These are phyloP conservation scores for Naganishia liquefaciens DNA, from an alignment of 1,284 basidiomycete species.

Conservation along the genomic window DNA sequence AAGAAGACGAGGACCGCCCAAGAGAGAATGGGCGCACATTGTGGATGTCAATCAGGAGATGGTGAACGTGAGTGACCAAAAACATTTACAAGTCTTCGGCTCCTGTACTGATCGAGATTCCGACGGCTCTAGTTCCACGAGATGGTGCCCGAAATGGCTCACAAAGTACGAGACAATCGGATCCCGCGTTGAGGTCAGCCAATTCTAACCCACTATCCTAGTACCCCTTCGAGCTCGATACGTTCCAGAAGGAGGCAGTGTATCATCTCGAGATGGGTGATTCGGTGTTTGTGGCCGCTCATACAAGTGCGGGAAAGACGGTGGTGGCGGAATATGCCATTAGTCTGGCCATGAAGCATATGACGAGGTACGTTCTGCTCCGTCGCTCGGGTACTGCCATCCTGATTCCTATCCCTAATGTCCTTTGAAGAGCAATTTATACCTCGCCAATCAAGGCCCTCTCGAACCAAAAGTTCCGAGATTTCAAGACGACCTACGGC, in stretches of 20 bases:
- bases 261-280: slow-evolving; percentile 97
- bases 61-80: slow-evolving; percentile 64
- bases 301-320: slow-evolving; percentile 99
- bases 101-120: slow-evolving; percentile 27
- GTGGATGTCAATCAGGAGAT: slow-evolving; percentile 90
- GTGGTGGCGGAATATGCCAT: slow-evolving; percentile 99
- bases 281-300: slow-evolving; percentile 97
- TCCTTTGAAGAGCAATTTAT: slow-evolving; percentile 79
- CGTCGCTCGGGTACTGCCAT: neutral
- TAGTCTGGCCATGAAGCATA: slow-evolving; percentile 92
- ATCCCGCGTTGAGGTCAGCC: neutral
- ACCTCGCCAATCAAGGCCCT: slow-evolving; percentile 98
- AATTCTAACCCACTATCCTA: slow-evolving; percentile 41
- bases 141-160: slow-evolving; percentile 55
- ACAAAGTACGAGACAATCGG: slow-evolving; percentile 38
- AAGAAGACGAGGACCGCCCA: slow-evolving; percentile 58
- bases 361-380: slow-evolving; percentile 74
- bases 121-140: slow-evolving; percentile 55
- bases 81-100: neutral
- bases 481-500: slow-evolving; percentile 97
- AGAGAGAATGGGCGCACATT: slow-evolving; percentile 97
- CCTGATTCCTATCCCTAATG: slow-evolving; percentile 29
- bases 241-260: slow-evolving; percentile 96
- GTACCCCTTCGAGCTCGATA: slow-evolving; percentile 84
- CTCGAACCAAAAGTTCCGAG: slow-evolving; percentile 98